Evolutionary conservation across 208 protist species (phyloP), one percentile per base, ranked within the genome.

Genomic region (Vickermania ingenoplastis): DNA sequence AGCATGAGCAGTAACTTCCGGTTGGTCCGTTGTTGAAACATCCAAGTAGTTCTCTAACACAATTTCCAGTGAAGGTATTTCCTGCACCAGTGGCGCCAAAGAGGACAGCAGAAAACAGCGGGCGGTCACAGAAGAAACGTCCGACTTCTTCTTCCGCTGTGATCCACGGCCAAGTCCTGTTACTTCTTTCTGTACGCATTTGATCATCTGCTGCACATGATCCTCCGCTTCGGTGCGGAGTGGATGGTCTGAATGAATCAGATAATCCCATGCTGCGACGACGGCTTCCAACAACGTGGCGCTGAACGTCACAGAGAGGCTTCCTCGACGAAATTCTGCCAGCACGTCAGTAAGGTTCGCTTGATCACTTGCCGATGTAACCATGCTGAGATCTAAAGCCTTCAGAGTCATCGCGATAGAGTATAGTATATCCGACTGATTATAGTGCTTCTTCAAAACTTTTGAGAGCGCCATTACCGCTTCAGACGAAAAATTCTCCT

Each of bases 151-250:
- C 36, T 45, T 45, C 17, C 17, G 7, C 7, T 7, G 36, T 7
- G 36, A 45, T 45, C 36, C 36, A 45, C 36, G 7, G 7, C 36
- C 36, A 45, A 45, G 17, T 0, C 57, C 57, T 2, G 53, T 31
- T 22, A 89, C 59, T 53, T 91, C 83, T 41, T 67, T 59, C 11
- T 84, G 2, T 0, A 85, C 68, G 24, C 67, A 67, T 53, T 76
- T 79, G n/a, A 73, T 60, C 7, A 91, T 50, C 63, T 89, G 80
- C 58, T 83, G 69, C 57, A 95, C 50, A 50, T 95, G 80, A 21
- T 69, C 79, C 55, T 81, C 53, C 0, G 81, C 84, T 49, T 81
- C 76, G 30, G n/a, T 78, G 25, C 70, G 76, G 17, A 90, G 53
- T 0, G 80, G 75, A 59, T 87, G 76, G 48, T 81, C 78, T 27